phyloP scores from a whole-genome alignment of 176 grass and related monocot species.

The Eleusine indica region DNA sequence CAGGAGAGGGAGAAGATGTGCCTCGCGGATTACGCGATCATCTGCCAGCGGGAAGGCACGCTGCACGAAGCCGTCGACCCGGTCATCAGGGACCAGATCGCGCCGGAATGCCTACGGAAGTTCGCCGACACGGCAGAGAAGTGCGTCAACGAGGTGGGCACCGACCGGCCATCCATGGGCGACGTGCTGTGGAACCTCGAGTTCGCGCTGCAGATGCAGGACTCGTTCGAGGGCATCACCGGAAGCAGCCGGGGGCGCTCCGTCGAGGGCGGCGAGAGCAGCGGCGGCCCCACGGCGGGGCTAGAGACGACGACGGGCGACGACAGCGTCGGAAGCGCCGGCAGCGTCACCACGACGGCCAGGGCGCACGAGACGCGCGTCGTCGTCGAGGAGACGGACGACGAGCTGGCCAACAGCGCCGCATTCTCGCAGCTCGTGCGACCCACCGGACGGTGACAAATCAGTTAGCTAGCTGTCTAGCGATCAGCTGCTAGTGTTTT shows the following conservation, averaged over 20 bases:
- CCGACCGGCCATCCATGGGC: constrained; percentile 60
- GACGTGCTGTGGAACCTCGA: constrained; percentile 75
- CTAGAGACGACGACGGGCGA: constrained; percentile 15
- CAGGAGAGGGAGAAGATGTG: constrained; percentile 51
- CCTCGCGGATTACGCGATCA: constrained; percentile 56
- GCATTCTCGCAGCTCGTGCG: constrained; percentile 64
- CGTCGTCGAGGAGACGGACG: constrained; percentile 47
- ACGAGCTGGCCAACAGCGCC: constrained; percentile 41
- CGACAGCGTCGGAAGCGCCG: constrained; percentile 34
- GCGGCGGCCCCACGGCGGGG: not conserved
- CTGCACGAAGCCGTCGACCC: constrained; percentile 47
- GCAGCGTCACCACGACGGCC: constrained; percentile 37
- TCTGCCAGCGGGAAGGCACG: constrained; percentile 45
- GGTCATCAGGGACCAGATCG: constrained; percentile 51
- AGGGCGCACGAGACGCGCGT: constrained; percentile 39
- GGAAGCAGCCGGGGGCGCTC: not conserved
- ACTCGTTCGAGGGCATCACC: constrained; percentile 47
- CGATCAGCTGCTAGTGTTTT: constrained; percentile 7
- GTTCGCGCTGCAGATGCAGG: constrained; percentile 61
- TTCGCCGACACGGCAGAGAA: constrained; percentile 61
- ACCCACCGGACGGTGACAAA: constrained; percentile 60
- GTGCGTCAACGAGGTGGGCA: constrained; percentile 56
- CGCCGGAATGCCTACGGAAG: constrained; percentile 59
- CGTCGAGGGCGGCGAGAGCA: not conserved
- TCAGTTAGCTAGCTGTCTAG: no score